Evolutionary conservation across 495 filamentous ascomycete species (phyloP).

Genomic region (Annulohypoxylon maeteangense): DNA sequence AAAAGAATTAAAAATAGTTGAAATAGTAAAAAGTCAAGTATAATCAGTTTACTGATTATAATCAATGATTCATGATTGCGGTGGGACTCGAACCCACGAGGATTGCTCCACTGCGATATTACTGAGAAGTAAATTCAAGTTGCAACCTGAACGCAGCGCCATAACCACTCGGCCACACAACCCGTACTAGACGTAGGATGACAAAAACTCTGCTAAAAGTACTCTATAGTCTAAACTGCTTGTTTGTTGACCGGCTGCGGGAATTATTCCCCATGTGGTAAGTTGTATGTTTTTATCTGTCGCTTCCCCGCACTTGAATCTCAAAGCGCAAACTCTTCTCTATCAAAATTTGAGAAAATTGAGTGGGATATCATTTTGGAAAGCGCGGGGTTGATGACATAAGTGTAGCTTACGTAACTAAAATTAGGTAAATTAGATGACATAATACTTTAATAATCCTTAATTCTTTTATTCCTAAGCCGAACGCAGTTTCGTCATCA

Average conservation of each 20-base stretch:
- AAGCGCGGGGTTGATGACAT: neutral
- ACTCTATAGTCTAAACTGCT: neutral
- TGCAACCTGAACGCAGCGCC: constrained; percentile 48
- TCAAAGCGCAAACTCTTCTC: no score
- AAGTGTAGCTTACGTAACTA: neutral
- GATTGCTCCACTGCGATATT: constrained; percentile 51
- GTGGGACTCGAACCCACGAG: constrained; percentile 58
- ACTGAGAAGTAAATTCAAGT: constrained; percentile 30
- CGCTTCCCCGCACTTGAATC: neutral
- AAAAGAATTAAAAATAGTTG: neutral
- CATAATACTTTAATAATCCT: no score
- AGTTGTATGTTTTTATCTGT: neutral
- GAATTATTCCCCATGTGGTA: neutral
- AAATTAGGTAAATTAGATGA: neutral
- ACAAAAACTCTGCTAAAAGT: neutral
- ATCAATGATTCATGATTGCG: constrained; percentile 36
- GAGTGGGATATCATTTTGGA: neutral
- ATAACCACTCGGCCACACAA: constrained; percentile 50
- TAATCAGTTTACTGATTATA: neutral
- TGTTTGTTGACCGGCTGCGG: neutral
- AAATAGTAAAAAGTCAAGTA: neutral
- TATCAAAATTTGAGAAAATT: neutral
- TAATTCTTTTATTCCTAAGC: no score
- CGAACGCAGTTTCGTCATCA: no score
- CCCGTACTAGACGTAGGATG: constrained; percentile 10